Percentiles rank a stretch among this genome's conserved stretches.
These are phyloP conservation scores for Tilletia indica DNA, from an alignment of 1,284 basidiomycete genomes.

Conservation along the genomic window DNA sequence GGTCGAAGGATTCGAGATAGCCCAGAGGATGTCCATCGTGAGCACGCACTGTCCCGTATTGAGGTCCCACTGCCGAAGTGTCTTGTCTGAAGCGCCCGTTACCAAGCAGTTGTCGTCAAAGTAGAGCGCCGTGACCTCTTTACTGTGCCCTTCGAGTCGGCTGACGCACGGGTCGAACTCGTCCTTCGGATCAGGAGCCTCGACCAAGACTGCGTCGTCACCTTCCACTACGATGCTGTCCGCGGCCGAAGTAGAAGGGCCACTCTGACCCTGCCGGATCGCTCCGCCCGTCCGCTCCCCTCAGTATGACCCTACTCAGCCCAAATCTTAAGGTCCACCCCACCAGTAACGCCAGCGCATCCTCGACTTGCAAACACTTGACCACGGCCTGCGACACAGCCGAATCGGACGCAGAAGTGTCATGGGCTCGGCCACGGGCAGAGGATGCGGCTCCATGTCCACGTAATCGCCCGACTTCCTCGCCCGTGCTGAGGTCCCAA, in stretches of 20 bases:
- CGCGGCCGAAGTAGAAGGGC: neutral
- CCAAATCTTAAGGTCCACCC: slow-evolving; percentile 64
- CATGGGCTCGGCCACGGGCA: neutral
- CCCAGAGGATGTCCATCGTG: slow-evolving; percentile 99
- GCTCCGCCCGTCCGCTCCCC: neutral
- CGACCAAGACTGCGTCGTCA: slow-evolving; percentile 55
- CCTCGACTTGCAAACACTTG: slow-evolving; percentile 90
- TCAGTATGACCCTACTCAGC: neutral
- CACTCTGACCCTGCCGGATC: slow-evolving; percentile 30
- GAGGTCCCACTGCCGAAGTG: slow-evolving; percentile 96
- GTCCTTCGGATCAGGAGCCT: slow-evolving; percentile 41
- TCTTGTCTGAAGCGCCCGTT: slow-evolving; percentile 96
- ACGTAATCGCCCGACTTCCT: slow-evolving; percentile 51
- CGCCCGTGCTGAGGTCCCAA: slow-evolving; percentile 76
- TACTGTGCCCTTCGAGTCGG: slow-evolving; percentile 83
- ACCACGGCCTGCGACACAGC: slow-evolving; percentile 59
- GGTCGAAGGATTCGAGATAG: slow-evolving; percentile 85
- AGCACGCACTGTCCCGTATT: slow-evolving; percentile 94
- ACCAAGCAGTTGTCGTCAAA: slow-evolving; percentile 93
- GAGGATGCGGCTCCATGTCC: slow-evolving; percentile 30
- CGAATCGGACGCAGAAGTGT: neutral
- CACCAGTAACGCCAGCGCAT: slow-evolving; percentile 83
- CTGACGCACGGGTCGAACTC: slow-evolving; percentile 66
- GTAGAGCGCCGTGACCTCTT: slow-evolving; percentile 86
- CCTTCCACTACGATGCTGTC: slow-evolving; percentile 44